phyloP scores from a whole-genome alignment of 805 yeast genomes.

The Kodamaea hsintzibuensis region DNA sequence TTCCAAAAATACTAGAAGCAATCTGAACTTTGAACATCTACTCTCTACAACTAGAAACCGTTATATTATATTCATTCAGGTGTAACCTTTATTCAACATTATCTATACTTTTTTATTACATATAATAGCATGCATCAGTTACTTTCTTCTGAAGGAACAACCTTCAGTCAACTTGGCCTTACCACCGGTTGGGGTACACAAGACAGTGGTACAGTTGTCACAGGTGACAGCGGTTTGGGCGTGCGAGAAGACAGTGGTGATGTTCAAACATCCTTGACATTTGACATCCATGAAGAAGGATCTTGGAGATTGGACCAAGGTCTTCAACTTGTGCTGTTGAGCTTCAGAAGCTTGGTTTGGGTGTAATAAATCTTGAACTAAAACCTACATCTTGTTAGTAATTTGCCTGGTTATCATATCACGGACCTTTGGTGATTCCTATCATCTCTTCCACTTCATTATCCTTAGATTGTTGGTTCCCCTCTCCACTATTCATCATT shows the following conservation, averaged over 20 bases:
- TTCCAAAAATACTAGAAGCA: no score
- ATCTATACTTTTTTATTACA: constrained; percentile 10
- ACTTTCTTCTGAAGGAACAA: constrained; percentile 99
- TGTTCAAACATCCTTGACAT: constrained; percentile 99
- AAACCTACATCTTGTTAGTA: constrained; percentile 58
- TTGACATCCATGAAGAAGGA: constrained; percentile 99
- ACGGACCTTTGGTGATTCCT: not conserved
- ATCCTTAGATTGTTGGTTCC: not conserved
- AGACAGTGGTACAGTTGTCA: constrained; percentile 97
- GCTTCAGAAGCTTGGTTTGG: constrained; percentile 97
- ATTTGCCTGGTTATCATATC: not conserved
- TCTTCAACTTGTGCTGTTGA: constrained; percentile 95
- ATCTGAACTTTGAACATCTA: no score
- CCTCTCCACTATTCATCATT: not conserved
- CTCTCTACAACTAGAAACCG: not conserved
- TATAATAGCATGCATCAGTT: constrained; percentile 32
- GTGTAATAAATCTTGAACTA: constrained; percentile 98
- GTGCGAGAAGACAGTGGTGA: constrained; percentile 99
- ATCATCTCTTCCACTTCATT: no score
- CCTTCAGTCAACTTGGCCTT: constrained; percentile 99
- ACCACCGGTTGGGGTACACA: constrained; percentile 99
- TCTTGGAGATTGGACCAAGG: constrained; percentile 97
- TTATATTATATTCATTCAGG: constrained; percentile 2
- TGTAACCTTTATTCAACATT: constrained; percentile 11
- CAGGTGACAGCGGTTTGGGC: constrained; percentile 99